These are phyloP conservation scores for Aspergillus chevalieri DNA, from an alignment of 2,329 filamentous ascomycete species.

Conservation along the genomic window DNA sequence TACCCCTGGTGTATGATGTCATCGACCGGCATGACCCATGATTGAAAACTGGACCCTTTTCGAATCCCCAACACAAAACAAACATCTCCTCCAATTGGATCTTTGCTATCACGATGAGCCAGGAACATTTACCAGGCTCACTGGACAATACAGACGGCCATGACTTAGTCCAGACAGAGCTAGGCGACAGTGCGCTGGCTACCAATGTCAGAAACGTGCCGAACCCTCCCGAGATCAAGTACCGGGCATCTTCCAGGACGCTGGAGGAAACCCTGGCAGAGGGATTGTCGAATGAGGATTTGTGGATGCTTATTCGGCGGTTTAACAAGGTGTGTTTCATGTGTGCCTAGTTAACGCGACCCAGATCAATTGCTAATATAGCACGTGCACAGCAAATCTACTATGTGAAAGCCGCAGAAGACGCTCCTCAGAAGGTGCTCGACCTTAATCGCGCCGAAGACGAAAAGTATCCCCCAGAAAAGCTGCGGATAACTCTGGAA, in stretches of 20 bases:
- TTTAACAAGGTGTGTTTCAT: constrained; percentile 59
- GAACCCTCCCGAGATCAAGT: neutral
- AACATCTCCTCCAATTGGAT: too few species aligned
- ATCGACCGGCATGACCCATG: too few species aligned
- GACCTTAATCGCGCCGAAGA: constrained; percentile 77
- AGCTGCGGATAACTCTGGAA: constrained; percentile 70
- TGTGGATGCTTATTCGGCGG: constrained; percentile 65
- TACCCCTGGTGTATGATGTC: too few species aligned
- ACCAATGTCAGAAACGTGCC: neutral
- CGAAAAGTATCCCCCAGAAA: constrained; percentile 79
- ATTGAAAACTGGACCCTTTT: too few species aligned
- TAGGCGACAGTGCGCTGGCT: neutral
- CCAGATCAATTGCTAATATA: neutral
- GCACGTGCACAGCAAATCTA: constrained; percentile 51
- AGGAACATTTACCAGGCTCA: neutral
- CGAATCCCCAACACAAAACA: too few species aligned
- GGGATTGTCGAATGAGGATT: constrained; percentile 64
- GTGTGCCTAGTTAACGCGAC: neutral
- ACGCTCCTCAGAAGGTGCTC: constrained; percentile 58
- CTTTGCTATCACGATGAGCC: neutral
- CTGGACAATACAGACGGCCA: neutral
- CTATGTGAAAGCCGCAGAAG: constrained; percentile 62
- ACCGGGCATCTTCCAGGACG: neutral
- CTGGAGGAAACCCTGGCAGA: constrained; percentile 51
- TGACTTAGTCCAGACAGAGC: neutral